Percentiles rank a stretch among this genome's conserved stretches.
These are phyloP conservation scores for Colletotrichum cordylinicola DNA, from an alignment of 2,329 filamentous ascomycete genomes.

Conservation along the genomic window DNA sequence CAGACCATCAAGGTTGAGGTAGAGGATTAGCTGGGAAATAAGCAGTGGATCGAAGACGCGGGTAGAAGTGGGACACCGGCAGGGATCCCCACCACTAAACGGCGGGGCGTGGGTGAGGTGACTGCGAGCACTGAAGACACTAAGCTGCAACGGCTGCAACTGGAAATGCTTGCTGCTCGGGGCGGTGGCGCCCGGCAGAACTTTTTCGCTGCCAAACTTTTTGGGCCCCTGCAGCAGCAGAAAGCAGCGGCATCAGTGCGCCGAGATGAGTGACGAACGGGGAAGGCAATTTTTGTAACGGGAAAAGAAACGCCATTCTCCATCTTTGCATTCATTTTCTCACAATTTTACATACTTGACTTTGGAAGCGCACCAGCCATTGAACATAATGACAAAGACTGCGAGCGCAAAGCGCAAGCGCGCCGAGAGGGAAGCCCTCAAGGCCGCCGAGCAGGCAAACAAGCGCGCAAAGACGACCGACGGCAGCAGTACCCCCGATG, in stretches of 20 bases:
- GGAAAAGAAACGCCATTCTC: not conserved
- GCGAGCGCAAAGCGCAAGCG: slow-evolving; percentile 25
- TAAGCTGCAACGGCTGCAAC: not conserved
- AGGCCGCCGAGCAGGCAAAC: slow-evolving; percentile 14
- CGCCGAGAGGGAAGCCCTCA: slow-evolving; percentile 24
- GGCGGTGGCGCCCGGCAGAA: slow-evolving; percentile 21
- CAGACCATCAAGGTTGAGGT: not conserved
- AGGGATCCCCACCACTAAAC: not conserved
- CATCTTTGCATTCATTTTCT: not conserved
- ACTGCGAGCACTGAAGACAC: not conserved
- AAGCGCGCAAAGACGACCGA: slow-evolving; percentile 32
- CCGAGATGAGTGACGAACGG: not conserved
- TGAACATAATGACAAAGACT: slow-evolving; percentile 19
- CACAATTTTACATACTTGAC: not conserved
- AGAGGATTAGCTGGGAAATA: not conserved
- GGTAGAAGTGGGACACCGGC: slow-evolving; percentile 10
- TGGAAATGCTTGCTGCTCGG: not conserved
- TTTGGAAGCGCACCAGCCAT: not conserved
- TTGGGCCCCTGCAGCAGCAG: not conserved
- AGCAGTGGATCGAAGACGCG: not conserved
- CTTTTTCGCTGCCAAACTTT: slow-evolving; percentile 16
- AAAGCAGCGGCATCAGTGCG: not conserved
- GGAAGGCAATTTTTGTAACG: not conserved
- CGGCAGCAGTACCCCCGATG: not conserved
- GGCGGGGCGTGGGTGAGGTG: slow-evolving; percentile 17